A percentile compares a stretch with the other conserved stretches of the same genome.
phyloP scores from a whole-genome alignment of 352 stramenopile genomes.

The Pythium dissimile region DNA sequence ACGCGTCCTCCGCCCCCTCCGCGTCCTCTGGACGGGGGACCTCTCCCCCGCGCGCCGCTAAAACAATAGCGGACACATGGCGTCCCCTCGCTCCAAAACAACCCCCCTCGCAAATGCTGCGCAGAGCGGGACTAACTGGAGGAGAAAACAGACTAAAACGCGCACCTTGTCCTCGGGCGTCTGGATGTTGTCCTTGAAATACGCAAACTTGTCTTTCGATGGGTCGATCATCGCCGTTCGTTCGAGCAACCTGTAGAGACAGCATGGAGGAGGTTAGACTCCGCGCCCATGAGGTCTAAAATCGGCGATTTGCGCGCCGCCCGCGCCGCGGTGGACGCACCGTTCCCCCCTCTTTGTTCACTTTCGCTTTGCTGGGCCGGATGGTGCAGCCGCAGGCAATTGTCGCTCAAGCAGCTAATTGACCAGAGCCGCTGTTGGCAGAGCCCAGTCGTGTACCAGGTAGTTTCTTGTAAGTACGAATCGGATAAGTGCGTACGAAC shows the following conservation, averaged over 20 bases:
- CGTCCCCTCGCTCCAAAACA: too few species aligned
- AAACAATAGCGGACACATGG: too few species aligned
- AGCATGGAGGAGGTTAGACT: not conserved
- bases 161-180: conserved; percentile 81
- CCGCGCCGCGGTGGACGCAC: not conserved
- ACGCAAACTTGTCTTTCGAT: conserved; percentile 87
- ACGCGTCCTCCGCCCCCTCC: too few species aligned
- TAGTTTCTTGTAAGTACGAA: conserved; percentile 24
- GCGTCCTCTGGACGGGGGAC: too few species aligned
- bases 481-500: conserved; percentile 1
- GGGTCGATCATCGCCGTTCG: conserved; percentile 68
- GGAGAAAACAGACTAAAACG: too few species aligned
- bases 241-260: conserved; percentile 1
- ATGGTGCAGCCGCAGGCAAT: conserved; percentile 25
- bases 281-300: not conserved
- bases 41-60: too few species aligned
- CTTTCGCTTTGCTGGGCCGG: conserved; percentile 13
- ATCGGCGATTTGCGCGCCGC: too few species aligned
- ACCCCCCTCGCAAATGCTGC: too few species aligned
- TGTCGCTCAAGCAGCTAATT: conserved; percentile 20
- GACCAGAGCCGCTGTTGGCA: conserved; percentile 11
- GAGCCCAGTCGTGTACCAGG: too few species aligned
- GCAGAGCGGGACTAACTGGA: too few species aligned
- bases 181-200: conserved; percentile 90
- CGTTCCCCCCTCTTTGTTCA: not conserved